Evolutionary conservation across 176 grass and related monocot genomes (phyloP), one percentile per base, ranked within the genome.

Genomic region (Panicum miliaceum): DNA sequence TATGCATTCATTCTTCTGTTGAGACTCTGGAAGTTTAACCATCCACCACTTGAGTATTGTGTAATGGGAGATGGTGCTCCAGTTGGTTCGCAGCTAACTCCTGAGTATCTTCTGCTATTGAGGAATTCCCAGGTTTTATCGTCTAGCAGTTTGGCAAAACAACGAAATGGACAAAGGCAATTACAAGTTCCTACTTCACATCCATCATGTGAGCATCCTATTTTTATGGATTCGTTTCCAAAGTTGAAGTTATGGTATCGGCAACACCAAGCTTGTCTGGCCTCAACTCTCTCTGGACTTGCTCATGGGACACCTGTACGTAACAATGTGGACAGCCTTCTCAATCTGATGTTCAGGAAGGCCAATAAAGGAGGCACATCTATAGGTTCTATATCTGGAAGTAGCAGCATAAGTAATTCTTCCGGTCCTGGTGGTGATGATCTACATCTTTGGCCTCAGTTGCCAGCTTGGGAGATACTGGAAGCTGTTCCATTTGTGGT

Each of bases 401-500:
- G 83, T 83, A 95, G 91, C 72, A 92, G 89, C 88, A 89, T 98
- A 90, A 98, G 93, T 89, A 89, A 86, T 62, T 95, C 91, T 52
- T 91, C 92, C 1, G 89, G 81, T 45, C 78, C 85, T 69, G 89
- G 82, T 79, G 80, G 52, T 50, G 88, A 96, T 8, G 96, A 94
- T 92, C 85, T 62, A 57, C 89, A 80, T 77, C 64, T 89, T 76
- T 95, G 96, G 91, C 96, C 96, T 81, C 92, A 94, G 70, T 87
- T 99, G 57, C 80, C 96, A 74, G 96, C 96, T 82, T 99, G 96
- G 96, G 91, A 99, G 68, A 94, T 99, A 87, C 80, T 99, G 64
- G 96, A 96, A 88, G 96, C 89, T 81, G 96, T 94, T 82, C 96
- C 96, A 57, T 99, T 99, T 94, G 93, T 99, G 66, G 93, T 93